Percentiles rank a stretch among this genome's conserved stretches.
phyloP scores from a whole-genome alignment of 768 basidiomycete species.

The Hygrocybe punicea region DNA sequence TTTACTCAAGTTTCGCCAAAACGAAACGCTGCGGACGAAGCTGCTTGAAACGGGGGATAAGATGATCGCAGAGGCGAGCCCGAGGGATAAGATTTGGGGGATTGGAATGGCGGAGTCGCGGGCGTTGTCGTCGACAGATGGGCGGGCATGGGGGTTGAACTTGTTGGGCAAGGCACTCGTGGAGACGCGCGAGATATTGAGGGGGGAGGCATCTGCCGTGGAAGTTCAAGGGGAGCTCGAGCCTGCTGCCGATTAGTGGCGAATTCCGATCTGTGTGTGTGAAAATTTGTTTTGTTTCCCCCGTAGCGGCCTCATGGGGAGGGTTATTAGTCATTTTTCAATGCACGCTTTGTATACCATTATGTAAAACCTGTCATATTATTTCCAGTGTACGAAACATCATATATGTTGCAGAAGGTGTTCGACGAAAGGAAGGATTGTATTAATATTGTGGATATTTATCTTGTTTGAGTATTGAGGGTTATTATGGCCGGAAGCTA shows the following conservation, averaged over 20 bases:
- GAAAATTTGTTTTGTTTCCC: background rate
- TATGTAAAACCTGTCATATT: no score
- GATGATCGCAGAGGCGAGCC: conserved; percentile 56
- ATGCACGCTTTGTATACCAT: no score
- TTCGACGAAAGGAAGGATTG: no score
- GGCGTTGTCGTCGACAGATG: conserved; percentile 36
- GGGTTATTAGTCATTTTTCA: no score
- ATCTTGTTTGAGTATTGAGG: no score
- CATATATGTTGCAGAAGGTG: no score
- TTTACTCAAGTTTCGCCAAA: conserved; percentile 53
- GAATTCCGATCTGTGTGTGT: no score
- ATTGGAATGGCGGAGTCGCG: conserved; percentile 53
- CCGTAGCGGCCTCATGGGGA: no score
- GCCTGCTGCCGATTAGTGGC: no score
- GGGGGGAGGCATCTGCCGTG: conserved; percentile 22
- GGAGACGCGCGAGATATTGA: conserved; percentile 36
- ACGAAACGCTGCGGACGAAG: conserved; percentile 38
- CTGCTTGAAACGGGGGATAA: conserved; percentile 49
- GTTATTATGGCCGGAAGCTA: no score
- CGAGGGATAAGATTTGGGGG: conserved; percentile 61
- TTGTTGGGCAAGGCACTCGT: conserved; percentile 50
- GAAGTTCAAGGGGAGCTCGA: background rate
- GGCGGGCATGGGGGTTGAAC: conserved; percentile 55
- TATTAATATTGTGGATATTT: no score
- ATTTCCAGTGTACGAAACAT: no score